Percentiles rank a stretch among this genome's conserved stretches.
phyloP scores from a whole-genome alignment of 208 protist genomes.

The Acanthamoeba quina region DNA sequence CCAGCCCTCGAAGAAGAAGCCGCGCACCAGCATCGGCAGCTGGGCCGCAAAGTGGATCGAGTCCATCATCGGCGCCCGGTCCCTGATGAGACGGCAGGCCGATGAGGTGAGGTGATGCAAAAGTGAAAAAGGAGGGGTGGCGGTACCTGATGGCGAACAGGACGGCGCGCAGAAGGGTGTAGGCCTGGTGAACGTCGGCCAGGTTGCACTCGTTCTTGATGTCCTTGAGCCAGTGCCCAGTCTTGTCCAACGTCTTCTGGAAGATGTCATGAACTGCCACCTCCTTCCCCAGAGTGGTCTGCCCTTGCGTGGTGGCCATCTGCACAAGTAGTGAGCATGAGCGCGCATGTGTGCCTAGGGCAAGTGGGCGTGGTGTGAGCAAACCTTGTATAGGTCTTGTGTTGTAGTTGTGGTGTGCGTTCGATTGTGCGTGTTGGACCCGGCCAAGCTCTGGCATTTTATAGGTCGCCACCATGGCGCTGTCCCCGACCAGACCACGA shows the following conservation, averaged over 20 bases:
- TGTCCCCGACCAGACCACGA: not conserved
- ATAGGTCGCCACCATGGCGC: not conserved
- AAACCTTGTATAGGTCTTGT: too few relatives aligned
- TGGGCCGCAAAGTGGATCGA: slow-evolving; percentile 28
- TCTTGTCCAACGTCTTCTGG: slow-evolving; percentile 55
- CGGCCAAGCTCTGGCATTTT: not conserved
- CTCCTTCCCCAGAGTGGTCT: not conserved
- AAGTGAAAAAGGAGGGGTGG: not conserved
- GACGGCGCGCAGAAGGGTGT: slow-evolving; percentile 34
- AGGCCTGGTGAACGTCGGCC: slow-evolving; percentile 48
- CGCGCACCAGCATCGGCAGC: slow-evolving; percentile 59
- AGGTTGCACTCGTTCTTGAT: slow-evolving; percentile 50
- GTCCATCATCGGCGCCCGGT: slow-evolving; percentile 29
- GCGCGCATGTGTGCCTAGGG: not conserved
- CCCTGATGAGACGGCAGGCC: not conserved
- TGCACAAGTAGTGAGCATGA: not conserved
- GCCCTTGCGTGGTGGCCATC: not conserved
- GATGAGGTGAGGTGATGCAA: not conserved
- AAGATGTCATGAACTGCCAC: slow-evolving; percentile 31
- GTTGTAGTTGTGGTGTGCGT: not conserved
- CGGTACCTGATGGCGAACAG: not conserved
- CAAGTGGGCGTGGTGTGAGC: too few relatives aligned
- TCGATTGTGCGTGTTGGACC: not conserved
- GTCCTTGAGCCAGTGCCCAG: slow-evolving; percentile 55
- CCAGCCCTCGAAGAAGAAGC: slow-evolving; percentile 64